phyloP scores from a whole-genome alignment of 2,329 filamentous ascomycete genomes.

The Fusarium tanahbumbuense region DNA sequence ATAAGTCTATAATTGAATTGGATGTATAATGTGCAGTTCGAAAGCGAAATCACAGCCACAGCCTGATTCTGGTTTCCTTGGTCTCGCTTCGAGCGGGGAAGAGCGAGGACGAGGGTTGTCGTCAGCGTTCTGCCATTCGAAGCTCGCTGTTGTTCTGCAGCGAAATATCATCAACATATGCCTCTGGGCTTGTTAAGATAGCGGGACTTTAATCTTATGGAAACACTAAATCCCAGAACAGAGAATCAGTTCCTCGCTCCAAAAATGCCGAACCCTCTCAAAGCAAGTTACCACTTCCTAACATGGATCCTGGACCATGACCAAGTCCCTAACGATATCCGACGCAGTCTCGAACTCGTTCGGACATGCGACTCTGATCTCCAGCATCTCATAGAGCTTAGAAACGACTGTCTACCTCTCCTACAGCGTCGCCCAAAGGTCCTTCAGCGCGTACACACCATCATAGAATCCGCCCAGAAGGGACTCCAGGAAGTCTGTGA shows the following conservation, averaged over 20 bases:
- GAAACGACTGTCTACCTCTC: conserved; percentile 44
- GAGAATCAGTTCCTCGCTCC: background rate
- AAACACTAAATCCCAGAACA: no score
- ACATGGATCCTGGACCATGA: conserved; percentile 39
- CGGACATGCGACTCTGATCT: conserved; percentile 49
- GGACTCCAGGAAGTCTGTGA: conserved; percentile 45
- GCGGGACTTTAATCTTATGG: background rate
- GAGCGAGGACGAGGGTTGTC: background rate
- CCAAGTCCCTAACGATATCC: conserved; percentile 46
- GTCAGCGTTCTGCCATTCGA: background rate
- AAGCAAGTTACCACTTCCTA: conserved; percentile 30
- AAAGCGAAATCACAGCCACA: background rate
- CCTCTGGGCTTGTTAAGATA: background rate
- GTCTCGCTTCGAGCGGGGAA: background rate
- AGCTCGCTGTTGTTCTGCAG: background rate
- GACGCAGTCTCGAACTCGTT: conserved; percentile 48
- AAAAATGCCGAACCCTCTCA: conserved; percentile 27
- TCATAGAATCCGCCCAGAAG: conserved; percentile 46
- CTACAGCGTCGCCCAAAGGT: conserved; percentile 41
- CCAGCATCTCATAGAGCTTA: conserved; percentile 50
- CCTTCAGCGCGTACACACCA: conserved; percentile 45
- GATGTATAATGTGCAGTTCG: conserved; percentile 6
- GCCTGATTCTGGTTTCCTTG: background rate
- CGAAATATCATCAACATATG: background rate
- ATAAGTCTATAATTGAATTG: background rate